phyloP scores from a whole-genome alignment of 306 rosid genomes.

The Vigna unguiculata region DNA sequence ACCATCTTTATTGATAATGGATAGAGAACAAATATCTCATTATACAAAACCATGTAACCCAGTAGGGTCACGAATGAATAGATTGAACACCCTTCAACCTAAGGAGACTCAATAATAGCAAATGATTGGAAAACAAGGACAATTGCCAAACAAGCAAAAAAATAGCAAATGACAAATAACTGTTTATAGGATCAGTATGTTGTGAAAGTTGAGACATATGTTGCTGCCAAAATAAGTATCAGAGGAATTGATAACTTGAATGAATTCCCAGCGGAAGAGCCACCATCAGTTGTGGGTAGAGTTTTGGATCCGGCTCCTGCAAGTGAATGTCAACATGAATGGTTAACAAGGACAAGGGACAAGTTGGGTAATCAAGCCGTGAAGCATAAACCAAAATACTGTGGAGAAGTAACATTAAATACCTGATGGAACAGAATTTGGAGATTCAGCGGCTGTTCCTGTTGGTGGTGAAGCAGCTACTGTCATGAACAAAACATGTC shows the following conservation, averaged over 20 bases:
- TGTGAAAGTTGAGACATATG: conserved; percentile 50
- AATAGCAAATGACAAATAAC: conserved; percentile 32
- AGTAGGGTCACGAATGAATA: conserved; percentile 50
- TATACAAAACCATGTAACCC: conserved; percentile 44
- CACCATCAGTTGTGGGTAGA: conserved; percentile 62
- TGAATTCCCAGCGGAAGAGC: conserved; percentile 67
- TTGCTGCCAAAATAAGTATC: conserved; percentile 57
- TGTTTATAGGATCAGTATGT: conserved; percentile 50
- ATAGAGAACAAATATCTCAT: conserved; percentile 38
- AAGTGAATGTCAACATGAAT: conserved; percentile 31
- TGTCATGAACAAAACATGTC: conserved; percentile 40
- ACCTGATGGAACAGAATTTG: conserved; percentile 80
- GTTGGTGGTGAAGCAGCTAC: conserved; percentile 73
- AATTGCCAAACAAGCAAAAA: conserved; percentile 19
- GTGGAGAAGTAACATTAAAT: conserved; percentile 26
- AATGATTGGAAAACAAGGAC: conserved; percentile 22
- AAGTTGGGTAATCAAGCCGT: conserved; percentile 2
- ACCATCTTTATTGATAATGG: conserved; percentile 51
- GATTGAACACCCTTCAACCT: conserved; percentile 33
- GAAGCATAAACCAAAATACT: conserved; percentile 23
- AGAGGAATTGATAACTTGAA: conserved; percentile 59
- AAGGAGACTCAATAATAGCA: conserved; percentile 33
- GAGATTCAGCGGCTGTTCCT: conserved; percentile 69
- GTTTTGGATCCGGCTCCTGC: conserved; percentile 79
- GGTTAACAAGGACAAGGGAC: conserved; percentile 33